A percentile compares a stretch with the other conserved stretches of the same genome.
Evolutionary conservation across 768 basidiomycete genomes (phyloP).

Genomic region (Agaricus blazei): DNA sequence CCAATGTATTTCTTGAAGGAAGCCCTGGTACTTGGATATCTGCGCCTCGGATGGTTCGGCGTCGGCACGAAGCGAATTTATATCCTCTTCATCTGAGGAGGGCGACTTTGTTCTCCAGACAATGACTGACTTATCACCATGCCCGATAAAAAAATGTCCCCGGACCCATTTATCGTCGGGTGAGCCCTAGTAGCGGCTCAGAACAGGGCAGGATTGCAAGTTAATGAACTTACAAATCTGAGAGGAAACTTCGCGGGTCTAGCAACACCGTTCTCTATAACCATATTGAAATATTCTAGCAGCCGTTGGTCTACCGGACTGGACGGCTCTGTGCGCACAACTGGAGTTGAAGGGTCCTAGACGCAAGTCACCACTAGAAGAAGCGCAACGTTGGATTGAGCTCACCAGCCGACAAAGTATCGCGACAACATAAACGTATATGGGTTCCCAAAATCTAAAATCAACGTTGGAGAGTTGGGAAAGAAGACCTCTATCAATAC

Average conservation of each 20-base stretch:
- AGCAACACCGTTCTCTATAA: neutral
- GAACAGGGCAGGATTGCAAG: neutral
- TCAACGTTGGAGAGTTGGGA: neutral
- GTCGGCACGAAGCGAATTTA: no score
- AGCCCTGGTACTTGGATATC: no score
- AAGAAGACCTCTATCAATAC: neutral
- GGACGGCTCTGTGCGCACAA: neutral
- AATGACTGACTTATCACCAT: neutral
- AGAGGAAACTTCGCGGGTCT: neutral
- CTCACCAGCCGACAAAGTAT: neutral
- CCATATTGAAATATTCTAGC: neutral
- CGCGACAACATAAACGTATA: neutral
- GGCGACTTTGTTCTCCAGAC: neutral
- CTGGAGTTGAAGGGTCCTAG: neutral
- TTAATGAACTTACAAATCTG: neutral
- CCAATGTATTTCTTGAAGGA: no score
- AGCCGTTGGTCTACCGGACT: neutral
- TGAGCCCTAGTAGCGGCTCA: neutral
- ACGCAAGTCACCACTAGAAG: no score
- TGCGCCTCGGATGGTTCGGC: no score
- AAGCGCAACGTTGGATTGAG: no score
- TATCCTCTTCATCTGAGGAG: no score
- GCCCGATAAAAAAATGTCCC: neutral
- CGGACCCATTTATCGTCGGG: neutral
- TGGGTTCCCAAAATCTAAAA: neutral